These are phyloP conservation scores for Diospyros lotus DNA, from an alignment of 148 eudicot species.

Conservation along the genomic window DNA sequence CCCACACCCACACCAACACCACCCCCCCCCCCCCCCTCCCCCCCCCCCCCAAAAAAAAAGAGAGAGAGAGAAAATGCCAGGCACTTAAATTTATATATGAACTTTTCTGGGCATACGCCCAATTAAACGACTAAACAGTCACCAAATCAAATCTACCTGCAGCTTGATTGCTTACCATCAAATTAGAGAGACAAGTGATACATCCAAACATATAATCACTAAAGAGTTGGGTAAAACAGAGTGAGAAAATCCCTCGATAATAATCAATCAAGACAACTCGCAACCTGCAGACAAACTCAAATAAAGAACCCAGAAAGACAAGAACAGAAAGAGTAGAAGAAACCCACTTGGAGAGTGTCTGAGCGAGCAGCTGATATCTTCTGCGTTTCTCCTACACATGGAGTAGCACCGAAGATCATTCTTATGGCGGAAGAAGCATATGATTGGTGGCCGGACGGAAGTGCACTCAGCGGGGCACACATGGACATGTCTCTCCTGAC, in stretches of 20 bases:
- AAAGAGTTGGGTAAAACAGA: neutral
- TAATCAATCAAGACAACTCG: neutral
- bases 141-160: neutral
- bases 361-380: constrained; percentile 42
- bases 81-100: neutral
- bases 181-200: neutral
- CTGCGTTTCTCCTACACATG: neutral
- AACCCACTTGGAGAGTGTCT: constrained; percentile 24
- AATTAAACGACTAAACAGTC: neutral
- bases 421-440: too few species aligned
- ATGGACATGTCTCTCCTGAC: too few species aligned
- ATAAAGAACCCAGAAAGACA: neutral
- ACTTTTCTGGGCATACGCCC: neutral
- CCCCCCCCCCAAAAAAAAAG: too few species aligned
- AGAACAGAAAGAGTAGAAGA: neutral
- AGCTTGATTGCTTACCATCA: neutral
- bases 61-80: neutral
- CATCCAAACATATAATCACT: neutral
- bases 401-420: too few species aligned
- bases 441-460: too few species aligned
- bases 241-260: neutral
- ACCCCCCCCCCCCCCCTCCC: too few species aligned
- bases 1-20: too few species aligned
- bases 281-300: neutral
- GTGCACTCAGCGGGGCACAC: too few species aligned